Percentiles rank a stretch among this genome's conserved stretches.
phyloP scores from a whole-genome alignment of 1,284 basidiomycete species.

The Pisolithus thermaeus region DNA sequence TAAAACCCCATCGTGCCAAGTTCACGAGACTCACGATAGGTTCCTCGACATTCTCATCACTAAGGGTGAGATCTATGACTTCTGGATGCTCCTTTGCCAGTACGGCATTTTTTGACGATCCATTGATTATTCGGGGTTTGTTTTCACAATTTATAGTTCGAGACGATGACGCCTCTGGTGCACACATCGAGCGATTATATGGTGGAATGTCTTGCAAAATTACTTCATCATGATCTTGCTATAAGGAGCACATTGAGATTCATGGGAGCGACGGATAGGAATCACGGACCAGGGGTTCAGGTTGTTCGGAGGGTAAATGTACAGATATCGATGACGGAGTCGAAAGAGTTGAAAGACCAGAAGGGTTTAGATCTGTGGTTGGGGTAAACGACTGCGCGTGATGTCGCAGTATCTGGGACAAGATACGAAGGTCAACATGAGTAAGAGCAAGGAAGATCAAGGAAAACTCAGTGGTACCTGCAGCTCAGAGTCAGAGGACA shows the following conservation, averaged over 20 bases:
- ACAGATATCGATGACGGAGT: conserved; percentile 11
- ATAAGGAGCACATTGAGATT: background rate
- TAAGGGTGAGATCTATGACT: conserved; percentile 20
- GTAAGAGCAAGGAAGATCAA: background rate
- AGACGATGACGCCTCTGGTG: background rate
- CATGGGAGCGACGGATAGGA: background rate
- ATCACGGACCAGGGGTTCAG: conserved; percentile 10
- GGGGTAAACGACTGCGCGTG: background rate
- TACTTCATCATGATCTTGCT: background rate
- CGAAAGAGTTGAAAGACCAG: background rate
- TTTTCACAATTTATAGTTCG: background rate
- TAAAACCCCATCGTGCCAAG: too few relatives aligned
- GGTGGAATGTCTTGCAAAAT: background rate
- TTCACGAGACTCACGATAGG: conserved; percentile 15
- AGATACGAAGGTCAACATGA: background rate
- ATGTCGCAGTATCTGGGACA: conserved; percentile 4
- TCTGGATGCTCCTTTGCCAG: conserved; percentile 3
- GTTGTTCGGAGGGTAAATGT: conserved; percentile 1
- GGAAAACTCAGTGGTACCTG: conserved; percentile 8
- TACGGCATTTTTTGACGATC: background rate
- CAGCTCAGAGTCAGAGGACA: background rate
- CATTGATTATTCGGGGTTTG: background rate
- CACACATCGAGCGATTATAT: background rate
- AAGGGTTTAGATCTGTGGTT: conserved; percentile 1
- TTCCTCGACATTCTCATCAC: conserved; percentile 19